Evolutionary conservation across 176 grass and related monocot genomes (phyloP), one percentile per base, ranked within the genome.

Genomic region (bread wheat (Triticum aestivum)): DNA sequence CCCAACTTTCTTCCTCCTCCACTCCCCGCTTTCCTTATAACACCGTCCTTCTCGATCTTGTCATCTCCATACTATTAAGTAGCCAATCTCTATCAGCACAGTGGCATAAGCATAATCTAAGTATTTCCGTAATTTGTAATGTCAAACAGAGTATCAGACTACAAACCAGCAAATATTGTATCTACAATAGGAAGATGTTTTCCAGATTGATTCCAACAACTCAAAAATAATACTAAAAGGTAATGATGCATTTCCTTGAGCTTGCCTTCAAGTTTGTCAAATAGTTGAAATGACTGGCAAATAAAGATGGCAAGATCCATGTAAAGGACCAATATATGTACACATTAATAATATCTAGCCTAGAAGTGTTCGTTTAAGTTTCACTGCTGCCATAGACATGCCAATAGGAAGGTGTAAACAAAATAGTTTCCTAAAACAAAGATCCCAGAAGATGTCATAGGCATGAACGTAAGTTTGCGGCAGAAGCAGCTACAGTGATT

Each of bases 11-110:
- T 45, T 45, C 44, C 9, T 45, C 3, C 3, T 76, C 81, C 27
- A 84, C 75, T 11, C 80, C 82, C 1, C 74, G 6, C 67, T 61
- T 42, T 85, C 69, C 69, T 89, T 69, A 2, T 89, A 82, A 24
- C 82, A 17, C 47, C 88, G 66, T 81, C 82, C 88, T 89, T 89
- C 75, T 89, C 88, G 37, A 26, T 37, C 69, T 85, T 83, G 11
- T 59, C 79, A 8, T 73, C 78, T 35, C 88, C 88, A 67, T 81
- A 69, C 88, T 89, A 75, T 11, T 41, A 81, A 80, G 58, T 79
- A 75, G 35, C 35, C 35, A 37, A 37, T 37, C 1, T 37, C 35
- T 37, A 37, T 37, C 35, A 37, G 35, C 35, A 76, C 58, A 17
- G 6, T 39, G 21, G 38, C 35, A 44, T 11, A 81, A 61, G 39